These are phyloP conservation scores for Ophiostoma sp. DNA, from an alignment of 2,329 filamentous ascomycete species.

Conservation along the genomic window DNA sequence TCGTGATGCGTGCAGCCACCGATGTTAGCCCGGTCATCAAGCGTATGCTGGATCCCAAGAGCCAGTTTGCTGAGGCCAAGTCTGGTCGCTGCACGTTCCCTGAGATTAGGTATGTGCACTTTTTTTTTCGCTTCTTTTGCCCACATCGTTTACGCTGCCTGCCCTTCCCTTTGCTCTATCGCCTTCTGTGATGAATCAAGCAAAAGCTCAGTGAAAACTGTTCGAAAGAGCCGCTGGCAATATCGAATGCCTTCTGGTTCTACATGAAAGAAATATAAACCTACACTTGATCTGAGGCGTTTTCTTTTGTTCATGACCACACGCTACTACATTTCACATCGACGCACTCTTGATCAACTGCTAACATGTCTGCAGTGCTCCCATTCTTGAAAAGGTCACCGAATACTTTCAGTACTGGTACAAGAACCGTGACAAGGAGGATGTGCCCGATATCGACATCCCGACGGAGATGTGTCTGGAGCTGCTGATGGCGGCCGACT, in stretches of 20 bases:
- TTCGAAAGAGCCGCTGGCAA: conserved; percentile 28
- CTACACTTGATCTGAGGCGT: conserved; percentile 35
- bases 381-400: conserved; percentile 76
- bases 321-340: not conserved
- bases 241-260: conserved; percentile 20
- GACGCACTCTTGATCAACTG: not conserved
- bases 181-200: conserved; percentile 37
- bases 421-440: conserved; percentile 66
- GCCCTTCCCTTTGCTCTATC: conserved; percentile 13
- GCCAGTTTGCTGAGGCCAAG: conserved; percentile 64
- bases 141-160: conserved; percentile 4
- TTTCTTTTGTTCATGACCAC: not conserved
- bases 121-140: not conserved
- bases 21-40: conserved; percentile 70
- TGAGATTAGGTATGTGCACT: conserved; percentile 67
- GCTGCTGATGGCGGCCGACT: conserved; percentile 75
- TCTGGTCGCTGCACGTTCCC: conserved; percentile 66
- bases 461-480: conserved; percentile 77
- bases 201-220: not conserved
- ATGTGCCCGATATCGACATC: conserved; percentile 79
- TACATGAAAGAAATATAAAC: conserved; percentile 24
- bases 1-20: conserved; percentile 69
- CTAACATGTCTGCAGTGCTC: conserved; percentile 52
- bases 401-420: conserved; percentile 85
- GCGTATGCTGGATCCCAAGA: conserved; percentile 70